Evolutionary conservation across 257 asterid species (phyloP).

Genomic region (Solanum megistacrolobum): DNA sequence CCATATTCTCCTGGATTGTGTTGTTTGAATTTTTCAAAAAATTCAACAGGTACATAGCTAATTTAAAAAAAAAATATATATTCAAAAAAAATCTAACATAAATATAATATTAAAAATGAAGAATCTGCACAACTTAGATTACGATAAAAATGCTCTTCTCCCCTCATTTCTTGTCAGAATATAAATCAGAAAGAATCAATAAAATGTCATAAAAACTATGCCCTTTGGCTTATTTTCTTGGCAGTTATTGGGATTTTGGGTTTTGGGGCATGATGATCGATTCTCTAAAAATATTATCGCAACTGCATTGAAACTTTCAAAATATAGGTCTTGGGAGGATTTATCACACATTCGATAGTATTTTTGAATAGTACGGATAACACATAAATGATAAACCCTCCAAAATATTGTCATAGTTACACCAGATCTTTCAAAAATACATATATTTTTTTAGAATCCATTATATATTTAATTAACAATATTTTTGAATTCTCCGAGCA

Average conservation of each 20-base stretch:
- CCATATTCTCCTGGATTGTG: background rate
- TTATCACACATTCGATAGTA: background rate
- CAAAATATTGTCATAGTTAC: background rate
- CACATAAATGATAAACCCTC: background rate
- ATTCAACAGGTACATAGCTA: no score
- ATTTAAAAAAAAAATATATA: no score
- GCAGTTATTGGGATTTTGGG: background rate
- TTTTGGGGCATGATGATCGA: background rate
- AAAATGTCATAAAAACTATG: constrained; percentile 13
- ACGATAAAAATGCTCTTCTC: no score
- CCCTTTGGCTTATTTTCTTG: constrained; percentile 18
- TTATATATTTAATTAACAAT: background rate
- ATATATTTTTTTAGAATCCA: background rate
- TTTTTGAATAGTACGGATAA: background rate
- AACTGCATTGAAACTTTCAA: no score
- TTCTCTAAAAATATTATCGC: background rate
- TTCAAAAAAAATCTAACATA: no score
- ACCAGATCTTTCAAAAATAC: background rate
- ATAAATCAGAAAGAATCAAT: constrained; percentile 36
- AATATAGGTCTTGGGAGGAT: background rate
- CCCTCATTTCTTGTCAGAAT: constrained; percentile 15
- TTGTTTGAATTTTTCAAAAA: no score
- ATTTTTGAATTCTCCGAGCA: background rate
- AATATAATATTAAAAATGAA: no score
- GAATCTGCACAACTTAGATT: no score